Evolutionary conservation across 805 yeast species (phyloP).

Genomic region (Schizosaccharomyces osmophilus): DNA sequence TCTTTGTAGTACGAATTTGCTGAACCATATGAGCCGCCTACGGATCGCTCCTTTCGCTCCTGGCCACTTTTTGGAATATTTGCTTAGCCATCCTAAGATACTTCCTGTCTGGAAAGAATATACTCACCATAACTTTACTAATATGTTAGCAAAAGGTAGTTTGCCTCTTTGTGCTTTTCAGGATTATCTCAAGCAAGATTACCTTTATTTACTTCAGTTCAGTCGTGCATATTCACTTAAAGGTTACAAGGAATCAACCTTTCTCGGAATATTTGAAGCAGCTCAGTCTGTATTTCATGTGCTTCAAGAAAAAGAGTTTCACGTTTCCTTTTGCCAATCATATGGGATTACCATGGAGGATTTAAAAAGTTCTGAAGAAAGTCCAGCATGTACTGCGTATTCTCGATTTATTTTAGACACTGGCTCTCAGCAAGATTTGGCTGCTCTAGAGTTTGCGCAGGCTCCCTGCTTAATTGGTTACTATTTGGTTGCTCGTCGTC

Average conservation of each 20-base stretch:
- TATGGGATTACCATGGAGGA: slow-evolving; percentile 19
- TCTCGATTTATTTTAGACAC: slow-evolving; percentile 33
- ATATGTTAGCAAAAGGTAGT: slow-evolving; percentile 25
- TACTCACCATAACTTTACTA: slow-evolving; percentile 36
- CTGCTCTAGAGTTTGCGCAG: slow-evolving; percentile 40
- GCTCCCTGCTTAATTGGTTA: slow-evolving; percentile 62
- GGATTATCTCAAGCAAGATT: slow-evolving; percentile 29
- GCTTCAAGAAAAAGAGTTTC: slow-evolving; percentile 30
- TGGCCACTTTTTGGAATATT: slow-evolving; percentile 23
- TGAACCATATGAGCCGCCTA: slow-evolving; percentile 35
- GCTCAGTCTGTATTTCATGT: slow-evolving; percentile 27
- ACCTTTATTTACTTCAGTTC: slow-evolving; percentile 42
- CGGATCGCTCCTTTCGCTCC: slow-evolving; percentile 13
- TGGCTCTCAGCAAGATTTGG: slow-evolving; percentile 31
- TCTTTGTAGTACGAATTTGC: slow-evolving; percentile 40
- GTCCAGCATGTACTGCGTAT: slow-evolving; percentile 34
- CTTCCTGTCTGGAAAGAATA: slow-evolving; percentile 32
- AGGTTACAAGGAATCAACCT: slow-evolving; percentile 33
- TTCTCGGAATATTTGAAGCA: slow-evolving; percentile 21
- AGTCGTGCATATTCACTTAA: slow-evolving; percentile 41
- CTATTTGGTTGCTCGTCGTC: slow-evolving; percentile 26
- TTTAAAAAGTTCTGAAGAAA: slow-evolving; percentile 24
- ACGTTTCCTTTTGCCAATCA: slow-evolving; percentile 25
- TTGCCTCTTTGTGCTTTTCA: slow-evolving; percentile 27
- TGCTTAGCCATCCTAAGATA: slow-evolving; percentile 32